Conservation (phyloP, 2,329 filamentous ascomycete species). For the Pezicula carpinea region DNA sequence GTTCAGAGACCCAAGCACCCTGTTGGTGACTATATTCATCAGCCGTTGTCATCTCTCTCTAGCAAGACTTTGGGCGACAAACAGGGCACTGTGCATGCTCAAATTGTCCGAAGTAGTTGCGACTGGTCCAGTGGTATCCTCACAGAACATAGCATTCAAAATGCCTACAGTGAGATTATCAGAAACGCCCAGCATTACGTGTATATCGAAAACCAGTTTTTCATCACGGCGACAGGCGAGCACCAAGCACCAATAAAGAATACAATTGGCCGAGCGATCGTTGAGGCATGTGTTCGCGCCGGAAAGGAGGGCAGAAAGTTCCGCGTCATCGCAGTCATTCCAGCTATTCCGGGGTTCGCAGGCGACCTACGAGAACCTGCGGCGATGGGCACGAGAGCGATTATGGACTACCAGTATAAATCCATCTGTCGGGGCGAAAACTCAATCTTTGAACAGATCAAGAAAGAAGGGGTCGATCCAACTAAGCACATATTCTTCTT, state of each 20-base stretch:
- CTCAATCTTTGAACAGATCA: conserved; percentile 80
- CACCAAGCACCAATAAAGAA: conserved; percentile 83
- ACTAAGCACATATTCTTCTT: conserved; percentile 84
- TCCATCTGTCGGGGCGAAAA: conserved; percentile 88
- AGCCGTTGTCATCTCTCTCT: conserved; percentile 67
- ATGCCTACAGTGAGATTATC: conserved; percentile 81
- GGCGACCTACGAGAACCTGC: conserved; percentile 82
- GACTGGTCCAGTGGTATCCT: conserved; percentile 95
- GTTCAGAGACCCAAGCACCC: conserved; percentile 88
- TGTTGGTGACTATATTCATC: conserved; percentile 79
- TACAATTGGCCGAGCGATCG: conserved; percentile 80
- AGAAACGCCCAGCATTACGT: conserved; percentile 85
- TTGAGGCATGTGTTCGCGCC: conserved; percentile 81
- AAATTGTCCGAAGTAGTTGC: conserved; percentile 82
- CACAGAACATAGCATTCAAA: conserved; percentile 79
- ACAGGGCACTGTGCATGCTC: conserved; percentile 73
- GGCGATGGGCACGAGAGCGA: conserved; percentile 81
- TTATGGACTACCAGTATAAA: conserved; percentile 98
- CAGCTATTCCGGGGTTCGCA: conserved; percentile 88
- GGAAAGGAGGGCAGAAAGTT: conserved; percentile 83
- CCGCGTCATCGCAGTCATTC: conserved; percentile 83
- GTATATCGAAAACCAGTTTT: conserved; percentile 99
- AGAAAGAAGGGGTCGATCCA: conserved; percentile 70
- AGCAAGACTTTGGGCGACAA: conserved; percentile 56
- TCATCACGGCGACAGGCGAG: conserved; percentile 89